A percentile compares a stretch with the other conserved stretches of the same genome.
phyloP scores from a whole-genome alignment of 164 flowering plant genomes.

The Tetracentron sinense region DNA sequence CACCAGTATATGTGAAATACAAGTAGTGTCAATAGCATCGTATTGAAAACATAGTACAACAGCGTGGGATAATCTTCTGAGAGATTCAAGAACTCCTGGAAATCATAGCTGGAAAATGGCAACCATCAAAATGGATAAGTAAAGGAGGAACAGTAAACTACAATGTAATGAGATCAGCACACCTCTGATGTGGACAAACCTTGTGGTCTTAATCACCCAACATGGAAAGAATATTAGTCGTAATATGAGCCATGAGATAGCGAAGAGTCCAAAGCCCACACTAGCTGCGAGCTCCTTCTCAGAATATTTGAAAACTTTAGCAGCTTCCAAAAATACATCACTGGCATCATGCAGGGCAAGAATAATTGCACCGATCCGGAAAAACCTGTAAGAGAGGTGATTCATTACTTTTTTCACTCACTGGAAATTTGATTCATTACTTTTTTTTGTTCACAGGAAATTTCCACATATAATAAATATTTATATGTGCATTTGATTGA shows the following conservation, averaged over 20 bases:
- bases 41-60: constrained; percentile 72
- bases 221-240: constrained; percentile 81
- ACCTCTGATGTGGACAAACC: constrained; percentile 39
- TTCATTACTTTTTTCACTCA: no score
- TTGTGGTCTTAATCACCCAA: constrained; percentile 63
- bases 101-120: constrained; percentile 44
- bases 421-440: no score
- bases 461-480: no score
- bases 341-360: constrained; percentile 89
- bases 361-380: constrained; percentile 68
- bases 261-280: constrained; percentile 66
- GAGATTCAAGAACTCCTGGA: constrained; percentile 34
- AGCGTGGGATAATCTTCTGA: constrained; percentile 27
- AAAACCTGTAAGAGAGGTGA: constrained; percentile 65
- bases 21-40: constrained; percentile 72
- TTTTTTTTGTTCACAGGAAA: no score
- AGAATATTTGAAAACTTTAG: constrained; percentile 78
- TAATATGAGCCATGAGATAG: constrained; percentile 75
- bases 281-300: constrained; percentile 81
- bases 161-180: constrained; percentile 1
- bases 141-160: neutral
- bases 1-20: constrained; percentile 96
- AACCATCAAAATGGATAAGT: constrained; percentile 6
- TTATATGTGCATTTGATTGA: no score
- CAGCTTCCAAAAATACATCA: constrained; percentile 89